Evolutionary conservation across 2,329 filamentous ascomycete genomes (phyloP), one percentile per base, ranked within the genome.

Genomic region (Sclerotinia trifoliorum): DNA sequence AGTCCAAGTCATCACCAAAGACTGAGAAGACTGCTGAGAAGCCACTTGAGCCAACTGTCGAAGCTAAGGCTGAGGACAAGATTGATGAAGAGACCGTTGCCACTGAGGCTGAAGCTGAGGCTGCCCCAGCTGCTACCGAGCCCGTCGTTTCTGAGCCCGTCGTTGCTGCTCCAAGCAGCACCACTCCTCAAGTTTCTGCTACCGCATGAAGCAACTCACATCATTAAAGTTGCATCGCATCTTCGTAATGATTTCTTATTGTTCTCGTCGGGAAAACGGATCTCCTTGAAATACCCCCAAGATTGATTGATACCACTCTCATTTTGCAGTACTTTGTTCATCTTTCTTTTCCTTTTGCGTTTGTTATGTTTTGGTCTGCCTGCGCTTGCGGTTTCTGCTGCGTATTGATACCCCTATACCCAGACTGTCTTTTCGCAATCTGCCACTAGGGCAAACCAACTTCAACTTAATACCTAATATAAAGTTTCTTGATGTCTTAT

Each of bases 21-120:
- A 80, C 83, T 82, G 85, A 80, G 81, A 81, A 76, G 78, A 74
- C 72, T 77, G 80, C 80, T 70, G 76, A 78, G 52, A 76, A 78
- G 58, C 62, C 75, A 55, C 72, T 73, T 44, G 72, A 77, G 54
- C 74, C 74, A 19, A 77, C 77, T 66, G 69, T 74, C 49, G 73
- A 73, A 52, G 24, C 68, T 69, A 69, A 69, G n/a, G 44, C 39
- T 44, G 66, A 68, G 26, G 66, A 68, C 13, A 67, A 62, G 35
- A 62, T 67, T 35, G 68, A 77, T 55, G 74, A 68, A 49, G 74
- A 76, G 52, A 69, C 71, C 32, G 66, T 73, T 39, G 76, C 79
- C 67, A 72, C 77, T 49, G 73, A 75, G 52, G 69, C 78, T 68
- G 74, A 75, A 32, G 66, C 71, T 68, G 74, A 75, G 29, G 66